These are phyloP conservation scores for Vigna radiata DNA, from an alignment of 306 rosid genomes.

Conservation along the genomic window DNA sequence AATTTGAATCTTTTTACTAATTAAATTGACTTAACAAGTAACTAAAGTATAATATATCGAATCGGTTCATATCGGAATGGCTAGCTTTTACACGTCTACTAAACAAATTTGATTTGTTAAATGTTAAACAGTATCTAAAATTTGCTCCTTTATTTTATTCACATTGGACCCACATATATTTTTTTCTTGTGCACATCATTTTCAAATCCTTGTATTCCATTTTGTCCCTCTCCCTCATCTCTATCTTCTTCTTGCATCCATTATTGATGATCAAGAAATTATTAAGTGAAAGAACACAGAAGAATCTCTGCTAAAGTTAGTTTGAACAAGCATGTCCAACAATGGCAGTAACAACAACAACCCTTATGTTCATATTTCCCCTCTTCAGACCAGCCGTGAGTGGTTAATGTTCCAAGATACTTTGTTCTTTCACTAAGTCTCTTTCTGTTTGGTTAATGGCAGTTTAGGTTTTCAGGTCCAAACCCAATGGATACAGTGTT, in stretches of 20 bases:
- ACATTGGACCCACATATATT: background rate
- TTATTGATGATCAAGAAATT: background rate
- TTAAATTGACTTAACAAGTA: too few relatives aligned
- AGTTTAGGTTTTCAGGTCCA: constrained; percentile 45
- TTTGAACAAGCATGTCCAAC: background rate
- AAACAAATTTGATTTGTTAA: too few relatives aligned
- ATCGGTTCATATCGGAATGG: too few relatives aligned
- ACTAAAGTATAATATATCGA: too few relatives aligned
- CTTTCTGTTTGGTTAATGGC: background rate
- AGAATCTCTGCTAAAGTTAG: background rate
- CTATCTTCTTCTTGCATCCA: background rate
- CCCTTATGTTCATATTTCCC: constrained; percentile 50
- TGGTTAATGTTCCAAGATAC: constrained; percentile 4
- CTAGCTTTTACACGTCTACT: too few relatives aligned
- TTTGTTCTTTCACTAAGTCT: background rate
- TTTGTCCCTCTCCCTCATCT: background rate
- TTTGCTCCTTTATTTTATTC: background rate
- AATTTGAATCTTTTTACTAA: too few relatives aligned
- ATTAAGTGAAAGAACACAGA: background rate
- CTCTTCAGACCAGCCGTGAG: constrained; percentile 51
- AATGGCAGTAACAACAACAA: constrained; percentile 6
- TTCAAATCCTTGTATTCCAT: background rate
- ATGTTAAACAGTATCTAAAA: too few relatives aligned
- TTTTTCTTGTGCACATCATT: background rate
- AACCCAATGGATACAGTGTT: constrained; percentile 42